Base-by-base conservation (phyloP, 2,329 filamentous ascomycete species). In the Aspergillus hortae region DNA sequence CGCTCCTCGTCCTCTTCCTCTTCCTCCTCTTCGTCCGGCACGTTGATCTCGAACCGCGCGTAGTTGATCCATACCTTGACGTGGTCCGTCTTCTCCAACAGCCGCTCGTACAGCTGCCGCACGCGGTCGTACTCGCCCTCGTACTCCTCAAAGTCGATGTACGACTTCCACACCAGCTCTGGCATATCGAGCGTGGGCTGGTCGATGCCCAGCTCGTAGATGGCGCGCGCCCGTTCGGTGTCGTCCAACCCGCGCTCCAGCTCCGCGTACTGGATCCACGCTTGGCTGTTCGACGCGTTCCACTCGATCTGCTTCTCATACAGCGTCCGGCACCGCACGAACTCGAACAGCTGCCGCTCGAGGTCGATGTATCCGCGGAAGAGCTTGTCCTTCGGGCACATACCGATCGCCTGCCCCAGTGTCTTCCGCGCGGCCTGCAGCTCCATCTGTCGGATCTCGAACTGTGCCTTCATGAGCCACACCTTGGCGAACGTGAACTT, bases 61-160 rank as follows among this genome's bases (percentile, higher is more conserved):
- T 92, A 99, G 70, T 89, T 92, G 72, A 94, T 95, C 94, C 94
- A 99, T 54, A 99, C 94, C 79, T 97, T 99, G 78, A 96, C 91
- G 67, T 99, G 94, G 66, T 94, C 87, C n/a, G 94, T 96, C 84
- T 95, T 96, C 65, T 90, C 80, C 41, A 99, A 81, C 11, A 99
- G 80, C 6, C 92, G 84, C 76, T 97, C 92, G 74, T 97, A 99
- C 42, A 99, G 77, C 3, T 77, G 76, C 45, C 94, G 82, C 4
- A 91, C 90, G 45, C 86, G 80, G 48, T 91, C 90, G 71, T 92
- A 96, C 71, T 96, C 90, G 64, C 86, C 89, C 71, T 96, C 90
- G 63, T 95, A 90, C 67, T 97, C 92, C 73, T 99, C 94, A 66
- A 97, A 97, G 71, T 99, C 94, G 62, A 99, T 97, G 71, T 96